Conservation (phyloP, 1,139 yeast genomes). For the Citeromyces hawaiiensis region DNA sequence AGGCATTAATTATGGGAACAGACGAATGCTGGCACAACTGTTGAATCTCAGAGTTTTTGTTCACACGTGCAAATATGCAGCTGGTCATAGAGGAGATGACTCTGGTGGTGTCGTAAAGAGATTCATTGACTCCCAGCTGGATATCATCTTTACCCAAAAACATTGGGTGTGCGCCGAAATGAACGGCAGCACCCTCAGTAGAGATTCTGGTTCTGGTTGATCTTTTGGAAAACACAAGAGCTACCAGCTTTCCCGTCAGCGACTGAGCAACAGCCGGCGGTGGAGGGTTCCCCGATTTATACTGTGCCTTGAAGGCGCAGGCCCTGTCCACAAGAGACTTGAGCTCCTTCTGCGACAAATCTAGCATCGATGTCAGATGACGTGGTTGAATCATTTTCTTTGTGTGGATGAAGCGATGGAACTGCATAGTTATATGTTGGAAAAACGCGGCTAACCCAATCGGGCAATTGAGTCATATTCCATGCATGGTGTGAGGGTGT, state of each 20-base stretch:
- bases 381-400: constrained; percentile 24
- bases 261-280: constrained; percentile 38
- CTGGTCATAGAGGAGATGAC: constrained; percentile 94
- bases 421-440: background rate
- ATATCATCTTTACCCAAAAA: constrained; percentile 93
- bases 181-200: constrained; percentile 87
- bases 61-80: constrained; percentile 91
- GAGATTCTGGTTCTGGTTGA: constrained; percentile 93
- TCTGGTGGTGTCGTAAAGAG: constrained; percentile 73
- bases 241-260: constrained; percentile 68
- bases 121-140: constrained; percentile 90
- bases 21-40: constrained; percentile 61
- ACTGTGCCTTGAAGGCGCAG: constrained; percentile 38
- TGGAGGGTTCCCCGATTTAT: constrained; percentile 32
- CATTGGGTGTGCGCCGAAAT: constrained; percentile 94
- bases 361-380: constrained; percentile 72
- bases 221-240: constrained; percentile 77
- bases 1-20: constrained; percentile 87
- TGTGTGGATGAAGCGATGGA: background rate
- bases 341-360: constrained; percentile 59
- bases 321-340: constrained; percentile 57
- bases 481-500: background rate
- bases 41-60: constrained; percentile 69
- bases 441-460: constrained; percentile 1
- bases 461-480: background rate